Conservation (phyloP, 2,329 filamentous ascomycete genomes). For the Phialemonium atrogriseum region DNA sequence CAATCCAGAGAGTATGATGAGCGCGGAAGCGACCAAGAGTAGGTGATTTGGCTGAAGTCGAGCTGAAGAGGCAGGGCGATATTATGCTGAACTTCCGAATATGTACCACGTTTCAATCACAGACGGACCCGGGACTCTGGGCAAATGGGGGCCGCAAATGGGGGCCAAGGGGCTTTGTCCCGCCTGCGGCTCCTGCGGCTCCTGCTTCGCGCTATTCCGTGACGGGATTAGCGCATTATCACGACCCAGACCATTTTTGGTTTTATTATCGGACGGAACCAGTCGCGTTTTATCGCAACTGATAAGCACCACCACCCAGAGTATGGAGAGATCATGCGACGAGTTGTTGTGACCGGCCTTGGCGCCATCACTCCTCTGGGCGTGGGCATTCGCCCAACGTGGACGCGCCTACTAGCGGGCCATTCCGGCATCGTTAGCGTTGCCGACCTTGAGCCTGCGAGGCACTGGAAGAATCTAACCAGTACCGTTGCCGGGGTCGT, state of each 20-base stretch:
- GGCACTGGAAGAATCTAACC: slow-evolving; percentile 61
- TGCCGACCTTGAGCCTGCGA: slow-evolving; percentile 45
- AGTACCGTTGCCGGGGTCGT: slow-evolving; percentile 82
- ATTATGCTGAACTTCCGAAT: too few species aligned
- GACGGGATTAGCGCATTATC: background rate
- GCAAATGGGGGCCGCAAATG: too few species aligned
- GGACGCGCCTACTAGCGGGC: slow-evolving; percentile 71
- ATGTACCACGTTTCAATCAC: too few species aligned
- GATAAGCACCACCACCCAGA: slow-evolving; percentile 8
- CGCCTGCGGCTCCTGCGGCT: background rate
- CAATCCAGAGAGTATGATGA: too few species aligned
- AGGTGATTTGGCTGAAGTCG: too few species aligned
- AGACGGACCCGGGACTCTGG: too few species aligned
- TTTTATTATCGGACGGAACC: background rate
- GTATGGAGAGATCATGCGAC: slow-evolving; percentile 47
- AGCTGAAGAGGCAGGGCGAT: too few species aligned
- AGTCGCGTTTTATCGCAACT: background rate
- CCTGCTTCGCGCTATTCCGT: background rate
- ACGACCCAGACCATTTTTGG: too few species aligned
- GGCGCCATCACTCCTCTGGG: slow-evolving; percentile 79
- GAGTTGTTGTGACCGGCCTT: slow-evolving; percentile 77
- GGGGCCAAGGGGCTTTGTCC: too few species aligned
- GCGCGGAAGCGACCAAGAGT: too few species aligned
- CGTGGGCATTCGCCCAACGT: slow-evolving; percentile 68
- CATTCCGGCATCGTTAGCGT: slow-evolving; percentile 76